Conservation (phyloP, 2,329 filamentous ascomycete genomes). For the Penicillium sp. region DNA sequence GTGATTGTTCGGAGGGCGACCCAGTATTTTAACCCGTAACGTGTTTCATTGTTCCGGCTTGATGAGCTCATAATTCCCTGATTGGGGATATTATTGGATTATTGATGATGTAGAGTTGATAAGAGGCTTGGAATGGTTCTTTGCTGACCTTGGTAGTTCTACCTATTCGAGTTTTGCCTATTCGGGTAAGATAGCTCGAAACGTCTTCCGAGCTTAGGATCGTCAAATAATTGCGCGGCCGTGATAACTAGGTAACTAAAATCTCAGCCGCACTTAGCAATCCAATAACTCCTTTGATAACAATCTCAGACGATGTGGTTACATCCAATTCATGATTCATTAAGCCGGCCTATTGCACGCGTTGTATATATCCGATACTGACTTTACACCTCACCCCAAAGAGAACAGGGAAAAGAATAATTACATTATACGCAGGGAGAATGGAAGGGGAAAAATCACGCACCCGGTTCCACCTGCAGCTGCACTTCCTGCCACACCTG, state of each 20-base stretch:
- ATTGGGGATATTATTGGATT: neutral
- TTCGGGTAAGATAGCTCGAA: neutral
- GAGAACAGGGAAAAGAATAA: neutral
- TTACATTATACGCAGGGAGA: neutral
- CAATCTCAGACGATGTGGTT: neutral
- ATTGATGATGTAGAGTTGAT: neutral
- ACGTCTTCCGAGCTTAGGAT: neutral
- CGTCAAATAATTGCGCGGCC: neutral
- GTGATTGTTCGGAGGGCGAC: neutral
- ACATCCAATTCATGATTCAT: neutral
- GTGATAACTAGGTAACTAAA: neutral
- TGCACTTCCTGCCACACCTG: slow-evolving; percentile 35
- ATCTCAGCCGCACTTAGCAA: neutral
- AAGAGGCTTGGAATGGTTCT: neutral
- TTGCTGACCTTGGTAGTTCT: neutral
- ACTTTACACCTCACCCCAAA: neutral
- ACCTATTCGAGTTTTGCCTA: neutral
- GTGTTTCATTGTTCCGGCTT: neutral
- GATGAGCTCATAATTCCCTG: neutral
- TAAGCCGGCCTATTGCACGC: neutral
- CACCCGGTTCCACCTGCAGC: slow-evolving; percentile 14
- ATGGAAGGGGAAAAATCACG: slow-evolving; percentile 1
- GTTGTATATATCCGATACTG: neutral
- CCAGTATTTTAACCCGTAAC: neutral
- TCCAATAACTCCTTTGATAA: neutral